Percentiles rank a stretch among this genome's conserved stretches.
phyloP scores from a whole-genome alignment of 192 early-diverging fungal species.

The Haplosporangium gracile region DNA sequence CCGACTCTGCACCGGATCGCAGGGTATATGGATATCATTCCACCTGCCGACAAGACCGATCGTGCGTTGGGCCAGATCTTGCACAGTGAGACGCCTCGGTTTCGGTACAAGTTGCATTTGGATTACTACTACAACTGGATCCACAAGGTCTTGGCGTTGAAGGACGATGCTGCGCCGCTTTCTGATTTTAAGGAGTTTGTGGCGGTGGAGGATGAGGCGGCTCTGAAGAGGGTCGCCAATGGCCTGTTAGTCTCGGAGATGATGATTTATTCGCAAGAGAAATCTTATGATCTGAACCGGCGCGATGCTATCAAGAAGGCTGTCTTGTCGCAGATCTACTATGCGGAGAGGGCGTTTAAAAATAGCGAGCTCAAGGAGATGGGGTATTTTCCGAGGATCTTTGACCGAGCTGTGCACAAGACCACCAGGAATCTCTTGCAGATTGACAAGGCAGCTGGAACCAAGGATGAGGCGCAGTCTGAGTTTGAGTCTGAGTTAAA shows the following conservation, averaged over 20 bases:
- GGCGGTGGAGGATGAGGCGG: background rate
- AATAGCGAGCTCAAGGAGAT: conserved; percentile 28
- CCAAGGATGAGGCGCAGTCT: background rate
- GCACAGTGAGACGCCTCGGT: background rate
- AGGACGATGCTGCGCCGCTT: conserved; percentile 23
- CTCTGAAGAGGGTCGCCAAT: conserved; percentile 14
- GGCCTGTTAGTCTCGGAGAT: conserved; percentile 15
- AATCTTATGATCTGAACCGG: background rate
- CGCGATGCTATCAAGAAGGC: conserved; percentile 29
- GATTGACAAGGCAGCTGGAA: background rate
- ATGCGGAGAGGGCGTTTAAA: conserved; percentile 16
- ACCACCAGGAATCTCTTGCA: conserved; percentile 1
- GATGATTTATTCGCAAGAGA: background rate
- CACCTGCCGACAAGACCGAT: background rate
- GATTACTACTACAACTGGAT: conserved; percentile 34
- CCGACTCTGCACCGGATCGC: conserved; percentile 13
- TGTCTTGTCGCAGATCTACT: conserved; percentile 23
- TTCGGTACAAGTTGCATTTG: conserved; percentile 17
- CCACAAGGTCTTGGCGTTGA: conserved; percentile 21
- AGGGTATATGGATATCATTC: conserved; percentile 1
- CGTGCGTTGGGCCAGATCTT: conserved; percentile 3
- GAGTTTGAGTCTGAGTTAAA: background rate
- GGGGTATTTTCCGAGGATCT: conserved; percentile 34
- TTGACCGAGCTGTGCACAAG: background rate
- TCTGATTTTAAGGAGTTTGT: conserved; percentile 23